Percentiles rank a stretch among this genome's conserved stretches.
Conservation (phyloP, 306 rosid species). For the Prunus mongolica region DNA sequence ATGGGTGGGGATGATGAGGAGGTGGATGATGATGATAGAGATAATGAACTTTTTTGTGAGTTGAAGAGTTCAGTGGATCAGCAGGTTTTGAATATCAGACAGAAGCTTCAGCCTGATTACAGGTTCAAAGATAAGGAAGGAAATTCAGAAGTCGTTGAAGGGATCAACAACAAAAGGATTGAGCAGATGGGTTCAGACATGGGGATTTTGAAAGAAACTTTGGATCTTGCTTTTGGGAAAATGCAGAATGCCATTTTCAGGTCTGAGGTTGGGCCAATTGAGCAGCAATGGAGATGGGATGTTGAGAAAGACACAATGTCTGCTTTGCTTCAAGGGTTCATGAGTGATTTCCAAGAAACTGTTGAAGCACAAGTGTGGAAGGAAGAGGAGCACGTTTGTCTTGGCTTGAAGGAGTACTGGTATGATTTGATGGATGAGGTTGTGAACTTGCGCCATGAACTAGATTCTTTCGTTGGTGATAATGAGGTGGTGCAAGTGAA, state of each 20-base stretch:
- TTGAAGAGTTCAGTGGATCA: constrained; percentile 47
- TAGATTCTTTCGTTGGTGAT: constrained; percentile 28
- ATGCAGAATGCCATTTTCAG: constrained; percentile 56
- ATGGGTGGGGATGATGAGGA: constrained; percentile 2
- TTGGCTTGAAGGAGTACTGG: constrained; percentile 40
- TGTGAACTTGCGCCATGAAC: constrained; percentile 38
- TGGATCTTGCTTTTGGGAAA: constrained; percentile 74
- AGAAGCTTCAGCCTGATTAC: constrained; percentile 46
- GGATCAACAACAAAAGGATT: constrained; percentile 41
- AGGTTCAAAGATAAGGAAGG: constrained; percentile 16
- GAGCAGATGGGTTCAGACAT: constrained; percentile 86
- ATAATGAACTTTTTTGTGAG: constrained; percentile 28
- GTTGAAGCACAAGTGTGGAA: constrained; percentile 19
- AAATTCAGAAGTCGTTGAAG: constrained; percentile 10
- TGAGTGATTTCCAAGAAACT: constrained; percentile 45
- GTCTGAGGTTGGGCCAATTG: constrained; percentile 65
- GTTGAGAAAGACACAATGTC: constrained; percentile 56
- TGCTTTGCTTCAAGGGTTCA: constrained; percentile 39
- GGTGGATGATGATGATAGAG: constrained; percentile 16
- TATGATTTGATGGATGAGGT: constrained; percentile 53
- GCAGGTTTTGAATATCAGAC: constrained; percentile 46
- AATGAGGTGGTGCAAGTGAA: constrained; percentile 18
- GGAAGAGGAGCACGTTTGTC: constrained; percentile 31
- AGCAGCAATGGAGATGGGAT: constrained; percentile 58
- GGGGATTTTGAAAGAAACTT: constrained; percentile 63